These are phyloP conservation scores for Penicillium sp. DNA, from an alignment of 2,329 filamentous ascomycete species.

Conservation along the genomic window DNA sequence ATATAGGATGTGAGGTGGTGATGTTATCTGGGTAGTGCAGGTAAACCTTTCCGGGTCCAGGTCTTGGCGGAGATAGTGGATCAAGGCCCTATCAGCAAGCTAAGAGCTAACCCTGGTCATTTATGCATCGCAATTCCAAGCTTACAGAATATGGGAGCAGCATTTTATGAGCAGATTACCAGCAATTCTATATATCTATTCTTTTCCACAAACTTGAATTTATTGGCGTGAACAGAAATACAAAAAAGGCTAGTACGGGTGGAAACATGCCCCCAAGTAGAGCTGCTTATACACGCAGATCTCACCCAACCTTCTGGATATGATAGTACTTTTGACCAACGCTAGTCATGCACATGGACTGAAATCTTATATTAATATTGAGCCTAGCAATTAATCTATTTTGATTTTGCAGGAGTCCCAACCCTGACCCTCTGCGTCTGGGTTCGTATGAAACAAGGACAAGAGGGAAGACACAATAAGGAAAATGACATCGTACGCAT, in stretches of 20 bases:
- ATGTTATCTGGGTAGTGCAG: background rate
- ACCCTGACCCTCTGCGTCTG: constrained; percentile 18
- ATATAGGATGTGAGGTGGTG: background rate
- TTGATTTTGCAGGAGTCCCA: constrained; percentile 26
- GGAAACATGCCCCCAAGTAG: background rate
- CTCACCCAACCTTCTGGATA: too few species aligned
- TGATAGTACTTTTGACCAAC: background rate
- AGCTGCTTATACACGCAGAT: background rate
- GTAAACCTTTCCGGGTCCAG: constrained; percentile 2
- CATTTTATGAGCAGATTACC: too few species aligned
- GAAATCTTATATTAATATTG: constrained; percentile 25
- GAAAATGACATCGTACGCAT: constrained; percentile 30
- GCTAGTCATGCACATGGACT: background rate
- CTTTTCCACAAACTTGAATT: too few species aligned
- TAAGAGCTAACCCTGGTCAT: background rate
- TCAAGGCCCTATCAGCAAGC: background rate
- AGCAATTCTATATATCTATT: too few species aligned
- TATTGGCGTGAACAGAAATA: too few species aligned
- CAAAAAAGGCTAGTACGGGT: too few species aligned
- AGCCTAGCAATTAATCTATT: constrained; percentile 28
- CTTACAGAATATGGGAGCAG: too few species aligned
- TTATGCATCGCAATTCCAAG: background rate
- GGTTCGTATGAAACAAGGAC: constrained; percentile 23
- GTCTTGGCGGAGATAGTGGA: constrained; percentile 7
- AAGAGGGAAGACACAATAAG: constrained; percentile 21